phyloP scores from a whole-genome alignment of 306 rosid genomes.

The Castanea mollissima region DNA sequence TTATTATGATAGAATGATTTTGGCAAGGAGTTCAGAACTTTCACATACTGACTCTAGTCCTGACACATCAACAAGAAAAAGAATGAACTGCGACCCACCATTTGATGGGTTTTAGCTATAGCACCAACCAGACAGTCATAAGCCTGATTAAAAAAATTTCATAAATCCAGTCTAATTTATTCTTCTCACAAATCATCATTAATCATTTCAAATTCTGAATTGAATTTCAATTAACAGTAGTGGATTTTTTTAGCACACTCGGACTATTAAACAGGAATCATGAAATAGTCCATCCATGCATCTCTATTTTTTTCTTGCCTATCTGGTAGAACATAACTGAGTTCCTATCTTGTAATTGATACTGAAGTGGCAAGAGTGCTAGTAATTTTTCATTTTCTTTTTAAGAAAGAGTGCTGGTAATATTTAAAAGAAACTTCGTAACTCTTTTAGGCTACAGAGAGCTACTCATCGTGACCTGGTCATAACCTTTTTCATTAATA shows the following conservation, averaged over 20 bases:
- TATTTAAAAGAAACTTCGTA: too few relatives aligned
- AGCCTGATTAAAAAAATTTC: background rate
- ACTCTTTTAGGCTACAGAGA: too few relatives aligned
- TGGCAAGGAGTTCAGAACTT: background rate
- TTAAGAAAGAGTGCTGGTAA: too few relatives aligned
- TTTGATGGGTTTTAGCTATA: background rate
- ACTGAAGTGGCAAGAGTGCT: background rate
- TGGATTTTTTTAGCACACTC: background rate
- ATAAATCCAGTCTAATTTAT: background rate
- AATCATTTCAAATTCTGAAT: background rate
- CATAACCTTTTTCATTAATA: too few relatives aligned
- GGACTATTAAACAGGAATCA: background rate
- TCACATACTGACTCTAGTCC: background rate
- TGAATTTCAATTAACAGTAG: background rate
- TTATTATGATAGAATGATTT: background rate
- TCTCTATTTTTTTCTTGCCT: background rate
- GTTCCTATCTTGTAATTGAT: background rate
- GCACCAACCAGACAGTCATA: background rate
- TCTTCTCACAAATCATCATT: background rate
- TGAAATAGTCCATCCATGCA: background rate
- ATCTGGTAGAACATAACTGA: background rate
- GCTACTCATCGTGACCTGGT: too few relatives aligned
- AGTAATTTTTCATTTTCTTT: background rate
- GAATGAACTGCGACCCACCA: background rate
- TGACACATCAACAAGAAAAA: background rate